These are phyloP conservation scores for Discostella pseudostelligera DNA, from an alignment of 108 stramenopile species.

Conservation along the genomic window DNA sequence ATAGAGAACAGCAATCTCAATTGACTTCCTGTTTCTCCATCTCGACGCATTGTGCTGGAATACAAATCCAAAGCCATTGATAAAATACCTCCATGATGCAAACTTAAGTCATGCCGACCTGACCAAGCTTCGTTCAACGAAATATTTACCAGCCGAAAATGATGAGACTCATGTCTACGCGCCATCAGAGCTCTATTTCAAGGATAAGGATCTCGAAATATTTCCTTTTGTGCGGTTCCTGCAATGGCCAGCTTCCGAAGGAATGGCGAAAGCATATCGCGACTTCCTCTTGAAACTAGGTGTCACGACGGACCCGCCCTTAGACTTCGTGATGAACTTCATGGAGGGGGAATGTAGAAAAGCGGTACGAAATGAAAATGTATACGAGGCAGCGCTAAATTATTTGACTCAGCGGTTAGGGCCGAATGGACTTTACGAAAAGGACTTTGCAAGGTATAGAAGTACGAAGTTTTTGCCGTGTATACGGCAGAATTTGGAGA, in stretches of 20 bases:
- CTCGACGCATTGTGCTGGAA: conserved; percentile 69
- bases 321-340: conserved; percentile 52
- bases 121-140: conserved; percentile 52
- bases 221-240: conserved; percentile 67
- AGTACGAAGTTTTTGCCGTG: conserved; percentile 63
- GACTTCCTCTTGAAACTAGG: conserved; percentile 65
- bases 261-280: conserved; percentile 56
- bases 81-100: conserved; percentile 70
- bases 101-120: conserved; percentile 57
- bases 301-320: conserved; percentile 51
- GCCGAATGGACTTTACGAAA: conserved; percentile 57
- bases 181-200: conserved; percentile 58
- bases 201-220: conserved; percentile 49
- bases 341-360: conserved; percentile 33
- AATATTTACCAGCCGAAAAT: conserved; percentile 70
- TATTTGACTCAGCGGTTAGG: conserved; percentile 60
- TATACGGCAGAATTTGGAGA: conserved; percentile 38
- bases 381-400: conserved; percentile 48
- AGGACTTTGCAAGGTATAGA: conserved; percentile 39
- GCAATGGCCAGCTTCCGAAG: conserved; percentile 68
- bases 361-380: conserved; percentile 37
- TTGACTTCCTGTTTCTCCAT: conserved; percentile 74
- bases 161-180: conserved; percentile 58
- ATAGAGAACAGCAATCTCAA: conserved; percentile 61
- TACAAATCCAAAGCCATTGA: conserved; percentile 66